phyloP scores from a whole-genome alignment of 2,329 filamentous ascomycete genomes.

The Penicillium palitans region DNA sequence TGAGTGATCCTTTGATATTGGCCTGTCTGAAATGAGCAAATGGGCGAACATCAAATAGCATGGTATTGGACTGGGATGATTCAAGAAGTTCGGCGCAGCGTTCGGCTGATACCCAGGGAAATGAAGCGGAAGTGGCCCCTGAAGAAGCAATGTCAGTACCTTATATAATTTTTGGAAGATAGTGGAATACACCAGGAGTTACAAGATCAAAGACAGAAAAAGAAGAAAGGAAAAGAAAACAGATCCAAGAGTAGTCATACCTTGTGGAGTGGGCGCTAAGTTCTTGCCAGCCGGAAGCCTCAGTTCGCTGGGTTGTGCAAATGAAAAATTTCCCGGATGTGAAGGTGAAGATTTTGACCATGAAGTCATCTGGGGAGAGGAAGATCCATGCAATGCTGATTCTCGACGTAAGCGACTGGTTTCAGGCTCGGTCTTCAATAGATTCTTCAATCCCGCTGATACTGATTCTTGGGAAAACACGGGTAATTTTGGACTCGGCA shows the following conservation, averaged over 20 bases:
- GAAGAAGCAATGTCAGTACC: slow-evolving; percentile 7
- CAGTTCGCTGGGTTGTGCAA: neutral
- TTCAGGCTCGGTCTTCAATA: slow-evolving; percentile 52
- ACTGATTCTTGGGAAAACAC: slow-evolving; percentile 63
- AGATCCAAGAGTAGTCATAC: slow-evolving; percentile 1
- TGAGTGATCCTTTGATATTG: slow-evolving; percentile 77
- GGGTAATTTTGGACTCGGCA: slow-evolving; percentile 50
- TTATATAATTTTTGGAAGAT: neutral
- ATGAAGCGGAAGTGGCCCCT: slow-evolving; percentile 10
- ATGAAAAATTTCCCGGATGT: slow-evolving; percentile 1
- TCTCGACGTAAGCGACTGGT: slow-evolving; percentile 22
- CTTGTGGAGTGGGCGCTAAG: slow-evolving; percentile 5
- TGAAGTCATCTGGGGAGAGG: slow-evolving; percentile 13
- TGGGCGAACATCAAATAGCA: slow-evolving; percentile 84
- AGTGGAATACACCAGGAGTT: neutral
- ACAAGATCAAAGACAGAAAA: neutral
- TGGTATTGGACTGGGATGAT: slow-evolving; percentile 52
- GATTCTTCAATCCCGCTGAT: slow-evolving; percentile 75
- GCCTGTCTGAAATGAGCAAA: slow-evolving; percentile 77
- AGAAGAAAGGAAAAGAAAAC: neutral
- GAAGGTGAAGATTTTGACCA: slow-evolving; percentile 6
- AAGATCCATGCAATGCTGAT: slow-evolving; percentile 21
- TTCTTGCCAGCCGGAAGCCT: slow-evolving; percentile 1
- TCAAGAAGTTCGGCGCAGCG: slow-evolving; percentile 60
- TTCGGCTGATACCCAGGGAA: slow-evolving; percentile 50